Evolutionary conservation across 257 asterid species (phyloP).

Genomic region (Catharanthus roseus): DNA sequence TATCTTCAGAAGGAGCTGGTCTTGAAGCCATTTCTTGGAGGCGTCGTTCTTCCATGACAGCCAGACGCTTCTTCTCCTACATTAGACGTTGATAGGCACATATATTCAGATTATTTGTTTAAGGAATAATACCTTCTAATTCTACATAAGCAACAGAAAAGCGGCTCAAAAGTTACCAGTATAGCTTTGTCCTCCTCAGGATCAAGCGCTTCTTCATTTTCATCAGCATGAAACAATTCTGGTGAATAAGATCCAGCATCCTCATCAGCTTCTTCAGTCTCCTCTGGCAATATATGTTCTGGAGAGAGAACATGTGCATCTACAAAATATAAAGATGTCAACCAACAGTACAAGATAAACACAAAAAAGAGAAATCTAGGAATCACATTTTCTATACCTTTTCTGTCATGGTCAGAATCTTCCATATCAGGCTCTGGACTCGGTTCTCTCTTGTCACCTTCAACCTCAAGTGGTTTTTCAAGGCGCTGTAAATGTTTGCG

Average conservation of each 20-base stretch:
- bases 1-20: slow-evolving; percentile 52
- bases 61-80: slow-evolving; percentile 73
- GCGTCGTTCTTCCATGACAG: slow-evolving; percentile 78
- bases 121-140: neutral
- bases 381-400: slow-evolving; percentile 27
- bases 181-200: slow-evolving; percentile 87
- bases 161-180: slow-evolving; percentile 42
- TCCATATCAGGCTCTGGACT: slow-evolving; percentile 33
- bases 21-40: slow-evolving; percentile 67
- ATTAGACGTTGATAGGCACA: neutral
- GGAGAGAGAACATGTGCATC: slow-evolving; percentile 42
- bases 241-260: slow-evolving; percentile 80
- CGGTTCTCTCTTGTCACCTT: slow-evolving; percentile 25
- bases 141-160: neutral
- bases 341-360: slow-evolving; percentile 12
- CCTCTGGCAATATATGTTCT: slow-evolving; percentile 40
- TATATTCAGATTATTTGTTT: neutral
- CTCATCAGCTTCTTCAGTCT: slow-evolving; percentile 47
- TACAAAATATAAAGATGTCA: slow-evolving; percentile 21
- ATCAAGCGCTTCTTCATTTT: slow-evolving; percentile 82
- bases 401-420: slow-evolving; percentile 36
- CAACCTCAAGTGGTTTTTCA: slow-evolving; percentile 45
- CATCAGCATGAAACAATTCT: slow-evolving; percentile 63
- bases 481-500: slow-evolving; percentile 64
- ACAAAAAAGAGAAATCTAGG: slow-evolving; percentile 11